phyloP scores from a whole-genome alignment of 2,329 filamentous ascomycete genomes.

The Aspergillus persii region DNA sequence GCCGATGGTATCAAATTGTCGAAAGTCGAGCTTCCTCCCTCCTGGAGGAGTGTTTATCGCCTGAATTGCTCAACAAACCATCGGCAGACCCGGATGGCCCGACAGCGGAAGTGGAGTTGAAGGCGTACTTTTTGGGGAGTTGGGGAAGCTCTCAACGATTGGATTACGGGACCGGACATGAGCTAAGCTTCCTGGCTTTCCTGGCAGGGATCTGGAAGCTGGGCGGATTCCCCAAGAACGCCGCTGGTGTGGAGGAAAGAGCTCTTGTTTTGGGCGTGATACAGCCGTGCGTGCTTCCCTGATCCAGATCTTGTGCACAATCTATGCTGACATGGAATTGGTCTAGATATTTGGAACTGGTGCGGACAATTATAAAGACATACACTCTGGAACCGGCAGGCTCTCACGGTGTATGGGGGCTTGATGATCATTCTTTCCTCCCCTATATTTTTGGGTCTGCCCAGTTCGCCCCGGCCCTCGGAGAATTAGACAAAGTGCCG shows the following conservation, averaged over 20 bases:
- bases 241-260: constrained; percentile 62
- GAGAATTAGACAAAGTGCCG: constrained; percentile 62
- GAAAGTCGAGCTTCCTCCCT: constrained; percentile 58
- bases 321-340: constrained; percentile 2
- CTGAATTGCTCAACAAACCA: constrained; percentile 42
- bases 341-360: constrained; percentile 70
- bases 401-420: constrained; percentile 94
- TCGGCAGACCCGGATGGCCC: constrained; percentile 32
- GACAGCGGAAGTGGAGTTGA: constrained; percentile 65
- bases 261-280: constrained; percentile 78
- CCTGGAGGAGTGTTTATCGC: constrained; percentile 56
- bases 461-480: constrained; percentile 76
- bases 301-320: background rate
- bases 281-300: constrained; percentile 65
- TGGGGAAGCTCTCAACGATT: constrained; percentile 87
- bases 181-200: constrained; percentile 92
- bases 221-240: constrained; percentile 66
- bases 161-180: constrained; percentile 95
- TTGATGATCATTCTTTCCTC: constrained; percentile 95
- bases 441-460: constrained; percentile 95
- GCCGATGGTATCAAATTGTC: constrained; percentile 74
- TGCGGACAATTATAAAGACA: constrained; percentile 78
- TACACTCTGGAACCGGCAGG: constrained; percentile 95
- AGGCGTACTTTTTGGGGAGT: constrained; percentile 74
- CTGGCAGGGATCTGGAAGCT: constrained; percentile 89